Conservation (phyloP, 345 rosid genomes). For the Brassica nigra region DNA sequence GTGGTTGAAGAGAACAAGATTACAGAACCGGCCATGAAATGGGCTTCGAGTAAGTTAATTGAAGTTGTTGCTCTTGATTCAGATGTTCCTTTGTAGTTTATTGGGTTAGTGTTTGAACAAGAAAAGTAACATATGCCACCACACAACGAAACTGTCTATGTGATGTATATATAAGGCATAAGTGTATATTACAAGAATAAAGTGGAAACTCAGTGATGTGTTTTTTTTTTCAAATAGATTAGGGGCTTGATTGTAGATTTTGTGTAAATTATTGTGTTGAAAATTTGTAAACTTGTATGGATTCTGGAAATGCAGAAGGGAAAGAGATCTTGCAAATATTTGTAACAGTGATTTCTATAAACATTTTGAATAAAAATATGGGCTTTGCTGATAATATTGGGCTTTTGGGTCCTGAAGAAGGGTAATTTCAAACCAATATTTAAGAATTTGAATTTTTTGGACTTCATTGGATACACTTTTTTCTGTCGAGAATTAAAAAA, state of each 20-base stretch:
- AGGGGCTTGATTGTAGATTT: slow-evolving; percentile 15
- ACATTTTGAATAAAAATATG: not conserved
- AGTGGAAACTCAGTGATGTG: not conserved
- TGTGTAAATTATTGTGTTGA: slow-evolving; percentile 7
- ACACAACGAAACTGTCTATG: not conserved
- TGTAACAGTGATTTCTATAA: not conserved
- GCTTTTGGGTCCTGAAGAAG: slow-evolving; percentile 3
- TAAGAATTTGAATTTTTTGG: not conserved
- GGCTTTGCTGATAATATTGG: not conserved
- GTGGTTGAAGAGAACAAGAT: slow-evolving; percentile 65
- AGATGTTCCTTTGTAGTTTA: slow-evolving; percentile 17
- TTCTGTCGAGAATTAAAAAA: too few relatives aligned
- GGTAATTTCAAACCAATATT: not conserved
- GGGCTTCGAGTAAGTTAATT: slow-evolving; percentile 49
- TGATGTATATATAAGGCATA: not conserved
- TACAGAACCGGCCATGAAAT: slow-evolving; percentile 47
- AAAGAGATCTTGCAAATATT: not conserved
- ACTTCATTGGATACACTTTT: not conserved
- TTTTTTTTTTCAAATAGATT: not conserved
- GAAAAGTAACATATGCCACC: not conserved
- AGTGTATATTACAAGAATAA: slow-evolving; percentile 11
- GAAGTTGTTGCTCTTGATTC: slow-evolving; percentile 40
- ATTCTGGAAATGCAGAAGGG: not conserved
- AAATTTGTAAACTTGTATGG: not conserved
- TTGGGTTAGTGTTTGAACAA: slow-evolving; percentile 18